Evolutionary conservation across 2,329 filamentous ascomycete species (phyloP).

Genomic region (Colletotrichum navitas): DNA sequence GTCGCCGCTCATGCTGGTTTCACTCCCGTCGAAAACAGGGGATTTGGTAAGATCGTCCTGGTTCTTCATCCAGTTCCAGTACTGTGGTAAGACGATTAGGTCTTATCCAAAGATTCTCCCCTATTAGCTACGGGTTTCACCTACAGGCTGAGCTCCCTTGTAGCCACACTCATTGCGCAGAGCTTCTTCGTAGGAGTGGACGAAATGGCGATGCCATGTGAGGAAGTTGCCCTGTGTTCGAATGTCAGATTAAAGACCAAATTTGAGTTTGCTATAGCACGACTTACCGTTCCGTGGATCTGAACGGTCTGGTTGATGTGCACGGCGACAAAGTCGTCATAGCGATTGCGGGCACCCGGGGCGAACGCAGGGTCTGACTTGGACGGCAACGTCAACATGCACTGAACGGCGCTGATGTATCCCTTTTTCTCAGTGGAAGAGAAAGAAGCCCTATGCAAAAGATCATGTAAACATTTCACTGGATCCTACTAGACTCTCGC

Average conservation of each 20-base stretch:
- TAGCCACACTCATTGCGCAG: conserved; percentile 42
- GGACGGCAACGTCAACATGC: conserved; percentile 34
- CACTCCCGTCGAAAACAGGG: conserved; percentile 56
- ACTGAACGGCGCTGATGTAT: conserved; percentile 42
- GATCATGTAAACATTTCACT: background rate
- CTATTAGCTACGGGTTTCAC: background rate
- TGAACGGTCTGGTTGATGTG: conserved; percentile 38
- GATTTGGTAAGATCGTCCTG: conserved; percentile 48
- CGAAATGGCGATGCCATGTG: conserved; percentile 43
- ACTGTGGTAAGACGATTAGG: conserved; percentile 41
- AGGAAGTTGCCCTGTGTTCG: conserved; percentile 37
- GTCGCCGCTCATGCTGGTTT: conserved; percentile 54
- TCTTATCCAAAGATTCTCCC: conserved; percentile 21
- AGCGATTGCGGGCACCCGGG: conserved; percentile 38
- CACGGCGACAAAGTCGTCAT: conserved; percentile 44
- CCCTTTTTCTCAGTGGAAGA: conserved; percentile 39
- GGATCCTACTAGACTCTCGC: background rate
- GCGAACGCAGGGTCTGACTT: conserved; percentile 28
- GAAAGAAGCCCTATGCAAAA: conserved; percentile 9
- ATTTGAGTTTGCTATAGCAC: accelerated
- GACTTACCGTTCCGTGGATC: conserved; percentile 39
- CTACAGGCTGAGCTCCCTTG: conserved; percentile 39
- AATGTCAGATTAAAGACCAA: background rate
- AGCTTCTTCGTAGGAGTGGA: conserved; percentile 41
- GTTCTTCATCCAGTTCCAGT: conserved; percentile 55